A percentile compares a stretch with the other conserved stretches of the same genome.
These are phyloP conservation scores for Jaminaea rosea DNA, from an alignment of 1,284 basidiomycete genomes.

Conservation along the genomic window DNA sequence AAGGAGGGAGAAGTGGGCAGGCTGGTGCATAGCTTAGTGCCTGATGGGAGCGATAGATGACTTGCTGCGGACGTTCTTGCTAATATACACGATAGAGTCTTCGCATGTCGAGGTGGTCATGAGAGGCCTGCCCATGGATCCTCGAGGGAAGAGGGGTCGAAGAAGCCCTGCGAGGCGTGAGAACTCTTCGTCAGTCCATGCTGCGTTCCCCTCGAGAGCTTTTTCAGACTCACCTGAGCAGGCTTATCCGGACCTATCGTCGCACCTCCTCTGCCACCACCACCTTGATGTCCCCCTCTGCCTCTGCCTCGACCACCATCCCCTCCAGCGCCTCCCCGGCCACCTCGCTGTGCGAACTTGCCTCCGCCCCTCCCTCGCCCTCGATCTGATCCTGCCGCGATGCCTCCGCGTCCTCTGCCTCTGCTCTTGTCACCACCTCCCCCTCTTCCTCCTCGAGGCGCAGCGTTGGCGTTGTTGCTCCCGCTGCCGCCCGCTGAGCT, in stretches of 20 bases:
- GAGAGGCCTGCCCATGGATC: background rate
- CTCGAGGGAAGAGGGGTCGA: background rate
- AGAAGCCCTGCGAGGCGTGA: background rate
- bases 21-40: background rate
- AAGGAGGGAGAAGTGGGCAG: background rate
- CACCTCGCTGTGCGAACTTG: background rate
- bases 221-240: background rate
- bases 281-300: background rate
- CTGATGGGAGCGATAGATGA: background rate
- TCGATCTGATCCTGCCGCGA: too few relatives aligned
- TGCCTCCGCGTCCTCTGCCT: too few relatives aligned
- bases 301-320: background rate
- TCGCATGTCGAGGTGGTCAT: too few relatives aligned
- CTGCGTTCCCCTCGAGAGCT: background rate
- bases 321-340: background rate
- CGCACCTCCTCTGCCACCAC: background rate
- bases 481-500: too few relatives aligned
- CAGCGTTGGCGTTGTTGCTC: too few relatives aligned
- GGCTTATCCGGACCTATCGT: background rate
- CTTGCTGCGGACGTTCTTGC: too few relatives aligned
- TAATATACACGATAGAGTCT: too few relatives aligned
- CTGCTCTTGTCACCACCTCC: too few relatives aligned
- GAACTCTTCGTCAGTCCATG: background rate
- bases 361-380: too few relatives aligned
- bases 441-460: too few relatives aligned